Base-by-base conservation (phyloP, 2,329 filamentous ascomycete species). In the Ophiostoma pallidulum region DNA sequence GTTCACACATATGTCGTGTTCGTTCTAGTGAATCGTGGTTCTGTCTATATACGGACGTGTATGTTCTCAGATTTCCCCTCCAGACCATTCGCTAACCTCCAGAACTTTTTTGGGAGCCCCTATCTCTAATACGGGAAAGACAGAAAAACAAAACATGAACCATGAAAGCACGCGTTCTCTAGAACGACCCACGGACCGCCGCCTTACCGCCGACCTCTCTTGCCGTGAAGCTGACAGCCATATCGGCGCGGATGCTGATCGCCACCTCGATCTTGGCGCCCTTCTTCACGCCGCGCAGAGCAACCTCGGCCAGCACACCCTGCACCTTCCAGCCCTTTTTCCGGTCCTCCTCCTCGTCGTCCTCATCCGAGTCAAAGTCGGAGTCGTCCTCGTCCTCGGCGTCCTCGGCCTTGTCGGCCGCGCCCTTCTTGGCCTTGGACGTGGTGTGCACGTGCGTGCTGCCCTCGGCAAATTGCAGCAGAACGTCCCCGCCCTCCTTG, bases 261-360 rank as follows among this genome's bases (percentile, higher is more conserved):
- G 88, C 94, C 47, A 97, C 82, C 74, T 98, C 92, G 56, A 98
- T 80, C 74, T 95, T 95, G 60, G 79, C 78, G 50, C 80, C 84
- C 71, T 91, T 89, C 80, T 91, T 91, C 57, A 94, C 78, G 51
- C 75, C 86, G 66, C 78, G 84, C 63, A 98, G 70, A 28, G 84
- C 85, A 10, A 87, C 84, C 72, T 98, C 92, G 51, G 89, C 90
- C 51, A 98, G 78, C 26, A 82, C 73, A 54, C 75, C 80, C 57
- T 86, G 86, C 41, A 88, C 77, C 75, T 94, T 95, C 88, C 89
- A 96, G 51, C 92, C 73, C 75, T 92, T 89, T 69, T 94, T 86
- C 54, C 90, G 77, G 60, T 82, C 76, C 70, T 96, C 90, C 66
- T 95, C 86, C 47, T 84, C 84, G 58, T 94, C 88, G 31, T 95